Evolutionary conservation across 2,329 filamentous ascomycete species (phyloP), one percentile per base, ranked within the genome.

Genomic region (Periconia sp.): DNA sequence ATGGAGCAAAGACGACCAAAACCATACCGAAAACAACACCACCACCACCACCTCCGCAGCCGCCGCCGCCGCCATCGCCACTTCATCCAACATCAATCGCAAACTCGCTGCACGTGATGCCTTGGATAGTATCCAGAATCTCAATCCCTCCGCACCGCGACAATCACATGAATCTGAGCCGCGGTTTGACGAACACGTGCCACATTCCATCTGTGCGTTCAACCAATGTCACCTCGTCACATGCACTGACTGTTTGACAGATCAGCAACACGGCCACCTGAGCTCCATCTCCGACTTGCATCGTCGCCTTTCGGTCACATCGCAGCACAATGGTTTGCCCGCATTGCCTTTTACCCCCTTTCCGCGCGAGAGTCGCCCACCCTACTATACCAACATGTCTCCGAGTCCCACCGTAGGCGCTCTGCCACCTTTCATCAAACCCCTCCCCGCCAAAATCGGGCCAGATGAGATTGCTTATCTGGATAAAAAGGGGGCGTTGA

Each of bases 391-490:
- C 59, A 76, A 82, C 57, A 75, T 83, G 58, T 74, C 78, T 58
- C 74, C 79, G 54, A 79, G 80, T 49, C 67, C 65, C 66, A 61
- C 62, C 61, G 71, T 68, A 33, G 73, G 77, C 44, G 74, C 79
- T 30, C 79, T 86, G 31, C 84, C 84, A 7, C 72, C 86, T 52
- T 97, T 91, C 68, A 86, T 97, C 66, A 90, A 90, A 65, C 87
- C 91, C 20, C 79, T 96, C 7, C 91, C 92, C 1, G 75, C 83
- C 42, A 88, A 88, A 66, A 88, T 96, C 62, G 85, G 88, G 6
- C 80, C 84, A 14, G 91, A 96, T 62, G 92, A 97, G 76, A 84
- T 96, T 56, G 82, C 86, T 52, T 96, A 94, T 72, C 81, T 97
- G 52, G 83, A 87, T 57, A 84, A 86, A 69, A 97, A 96, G 78